A percentile compares a stretch with the other conserved stretches of the same genome.
phyloP scores from a whole-genome alignment of 306 rosid species.

The Sicyos baderoa region DNA sequence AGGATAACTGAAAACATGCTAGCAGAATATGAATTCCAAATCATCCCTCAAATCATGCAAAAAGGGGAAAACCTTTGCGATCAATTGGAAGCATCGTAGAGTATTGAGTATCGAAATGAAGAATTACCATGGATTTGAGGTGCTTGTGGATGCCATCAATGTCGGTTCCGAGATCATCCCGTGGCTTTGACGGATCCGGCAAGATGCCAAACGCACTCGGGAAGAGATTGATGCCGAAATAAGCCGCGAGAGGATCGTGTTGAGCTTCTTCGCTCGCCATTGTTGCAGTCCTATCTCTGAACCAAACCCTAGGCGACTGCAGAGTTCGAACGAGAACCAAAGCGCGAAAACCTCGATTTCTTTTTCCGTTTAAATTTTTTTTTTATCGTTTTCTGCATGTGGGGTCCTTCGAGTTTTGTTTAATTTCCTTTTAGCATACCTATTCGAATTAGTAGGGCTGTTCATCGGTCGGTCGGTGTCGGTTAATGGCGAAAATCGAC shows the following conservation, averaged over 20 bases:
- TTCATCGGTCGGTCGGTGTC: too few species aligned
- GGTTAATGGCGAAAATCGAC: too few species aligned
- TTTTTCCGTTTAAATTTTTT: background rate
- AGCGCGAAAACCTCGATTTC: background rate
- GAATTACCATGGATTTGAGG: conserved; percentile 52
- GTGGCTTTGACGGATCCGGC: conserved; percentile 27
- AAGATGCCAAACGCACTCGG: conserved; percentile 18
- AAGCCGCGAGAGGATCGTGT: conserved; percentile 49
- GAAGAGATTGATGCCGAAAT: conserved; percentile 50
- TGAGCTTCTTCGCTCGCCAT: conserved; percentile 34
- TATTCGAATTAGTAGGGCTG: too few species aligned
- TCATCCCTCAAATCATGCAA: too few species aligned
- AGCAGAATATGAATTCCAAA: too few species aligned
- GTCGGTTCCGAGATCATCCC: conserved; percentile 27
- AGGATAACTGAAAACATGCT: background rate
- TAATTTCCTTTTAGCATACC: too few species aligned
- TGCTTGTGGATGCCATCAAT: conserved; percentile 41
- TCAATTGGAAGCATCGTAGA: background rate
- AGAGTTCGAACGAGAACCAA: conserved; percentile 10
- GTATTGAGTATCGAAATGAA: background rate
- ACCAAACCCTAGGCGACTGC: conserved; percentile 10
- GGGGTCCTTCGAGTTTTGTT: background rate
- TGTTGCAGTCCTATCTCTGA: background rate
- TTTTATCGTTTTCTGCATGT: conserved; percentile 4
- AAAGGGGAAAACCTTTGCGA: too few species aligned